Base-by-base conservation (phyloP, 2,329 filamentous ascomycete species). In the Fonsecaea erecta region DNA sequence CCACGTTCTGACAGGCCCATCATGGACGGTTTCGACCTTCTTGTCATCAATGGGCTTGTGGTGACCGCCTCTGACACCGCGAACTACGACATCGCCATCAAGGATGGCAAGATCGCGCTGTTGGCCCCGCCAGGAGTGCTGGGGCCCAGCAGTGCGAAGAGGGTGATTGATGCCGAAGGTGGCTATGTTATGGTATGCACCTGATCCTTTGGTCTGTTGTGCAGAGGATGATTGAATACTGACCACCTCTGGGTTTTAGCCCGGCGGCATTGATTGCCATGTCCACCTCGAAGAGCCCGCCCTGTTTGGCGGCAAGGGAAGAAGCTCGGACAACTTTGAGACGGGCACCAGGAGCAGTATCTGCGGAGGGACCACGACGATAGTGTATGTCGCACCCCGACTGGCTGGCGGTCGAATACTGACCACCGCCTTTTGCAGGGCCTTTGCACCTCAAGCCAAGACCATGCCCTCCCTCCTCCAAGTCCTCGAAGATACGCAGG, bases 211-310 rank as follows among this genome's bases (percentile, higher is more conserved):
- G 18, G n/a, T 14, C 18, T 24, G 43, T 26, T 14, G 43, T 6
- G 46, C 32, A 14, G 52, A 11, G 18, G 51, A 53, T 1, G 18
- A 24, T 14, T 48, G 21, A 24, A 26, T 32, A 14, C 57, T 52
- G 32, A 61, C 40, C 37, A 5, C 2, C 3, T 24, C 21, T 24
- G 43, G 6, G 18, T 48, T 18, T 7, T 46, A 68, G 67, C 75
- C 81, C 16, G 82, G 82, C 18, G 81, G 81, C 9, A 75, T 84
- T 12, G 82, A 84, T 68, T 78, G 77, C 11, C 80, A 83, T 70
- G 80, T 82, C 24, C 80, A 82, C 73, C 75, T 82, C 6, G 71
- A 79, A 60, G 80, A 82, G 63, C 80, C 80, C 53, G 77, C 79
- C 6, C 66, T 82, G 2, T 82, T 82, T 61, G 80, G 80, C 12